Base-by-base conservation (phyloP, 768 basidiomycete genomes). In the Mycena olivaceomarginata region DNA sequence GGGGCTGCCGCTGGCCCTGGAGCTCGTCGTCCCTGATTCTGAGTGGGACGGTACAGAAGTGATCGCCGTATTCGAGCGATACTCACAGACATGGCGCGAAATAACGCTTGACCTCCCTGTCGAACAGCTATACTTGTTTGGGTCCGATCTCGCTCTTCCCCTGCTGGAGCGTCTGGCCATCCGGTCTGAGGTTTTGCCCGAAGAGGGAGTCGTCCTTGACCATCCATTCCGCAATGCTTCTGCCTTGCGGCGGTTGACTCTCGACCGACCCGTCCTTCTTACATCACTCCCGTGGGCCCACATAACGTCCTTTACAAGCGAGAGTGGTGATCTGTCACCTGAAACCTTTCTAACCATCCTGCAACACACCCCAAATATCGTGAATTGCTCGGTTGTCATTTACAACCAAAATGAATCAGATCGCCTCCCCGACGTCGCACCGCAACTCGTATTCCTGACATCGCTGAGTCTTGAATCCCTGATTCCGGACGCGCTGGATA, bases 31-130 rank as follows among this genome's bases (percentile, higher is more conserved):
- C 40, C 25, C 2, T 15, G 69, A 39, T 20, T 8, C 20, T 18
- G 8, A 18, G 2, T 63, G 60, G 60, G 20, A 40, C 60, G 4
- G 18, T 31, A 31, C 41, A 7, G 16, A 8, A 31, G 18, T 70
- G 12, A 51, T 71, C 18, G 46, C 9, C 5, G 39, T 64, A 15
- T 39, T 71, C 22, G 2, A 64, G 62, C 60, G 37, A 22, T 40
- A 64, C 57, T 62, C 70, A 15, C 60, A 25, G 4, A 63, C 60
- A n/a, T 71, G 70, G 70, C 62, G 62, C 48, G 48, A 64, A 37
- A 15, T 71, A 20, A 18, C 8, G 22, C 39, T 71, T 11, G 39
- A 53, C 5, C 12, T 71, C 46, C 46, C 70, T 12, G n/a, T n/a
- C 39, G 48, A 62, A n/a, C 60, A 51, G 22, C 10, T 64, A 2